These are phyloP conservation scores for Rhodosporidiobolus odoratus DNA, from an alignment of 768 basidiomycete genomes.

Conservation along the genomic window DNA sequence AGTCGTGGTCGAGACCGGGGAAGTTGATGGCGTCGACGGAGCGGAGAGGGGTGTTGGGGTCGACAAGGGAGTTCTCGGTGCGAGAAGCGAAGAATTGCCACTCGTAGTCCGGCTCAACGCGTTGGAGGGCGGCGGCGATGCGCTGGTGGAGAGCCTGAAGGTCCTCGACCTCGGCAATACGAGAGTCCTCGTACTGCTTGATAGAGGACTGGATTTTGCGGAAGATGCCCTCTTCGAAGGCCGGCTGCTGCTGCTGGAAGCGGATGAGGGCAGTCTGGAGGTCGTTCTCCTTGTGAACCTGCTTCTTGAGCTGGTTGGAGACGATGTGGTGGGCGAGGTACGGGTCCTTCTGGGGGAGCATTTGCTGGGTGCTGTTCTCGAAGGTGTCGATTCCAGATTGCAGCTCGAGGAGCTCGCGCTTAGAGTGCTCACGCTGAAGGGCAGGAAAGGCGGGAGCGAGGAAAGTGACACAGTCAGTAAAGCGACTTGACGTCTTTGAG, in stretches of 20 bases:
- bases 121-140: slow-evolving; percentile 30
- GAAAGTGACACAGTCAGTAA: too few species aligned
- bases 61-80: slow-evolving; percentile 27
- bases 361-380: slow-evolving; percentile 28
- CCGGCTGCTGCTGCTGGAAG: slow-evolving; percentile 39
- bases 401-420: slow-evolving; percentile 32
- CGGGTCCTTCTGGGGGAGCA: slow-evolving; percentile 38
- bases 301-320: slow-evolving; percentile 51
- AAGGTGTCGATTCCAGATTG: slow-evolving; percentile 36
- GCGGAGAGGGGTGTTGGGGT: slow-evolving; percentile 36
- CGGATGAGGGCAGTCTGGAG: slow-evolving; percentile 40
- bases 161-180: slow-evolving; percentile 16
- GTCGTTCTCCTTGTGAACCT: slow-evolving; percentile 48
- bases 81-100: slow-evolving; percentile 22
- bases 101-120: slow-evolving; percentile 31
- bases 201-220: slow-evolving; percentile 23
- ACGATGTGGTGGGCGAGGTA: slow-evolving; percentile 40
- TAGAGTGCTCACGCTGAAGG: slow-evolving; percentile 21
- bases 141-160: slow-evolving; percentile 16
- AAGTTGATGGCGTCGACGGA: slow-evolving; percentile 38
- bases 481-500: too few species aligned
- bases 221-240: slow-evolving; percentile 30
- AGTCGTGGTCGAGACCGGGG: slow-evolving; percentile 41
- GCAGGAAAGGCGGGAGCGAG: too few species aligned
- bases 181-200: slow-evolving; percentile 31